Base-by-base conservation (phyloP, 208 protist genomes). In the Acanthamoeba healyi region DNA sequence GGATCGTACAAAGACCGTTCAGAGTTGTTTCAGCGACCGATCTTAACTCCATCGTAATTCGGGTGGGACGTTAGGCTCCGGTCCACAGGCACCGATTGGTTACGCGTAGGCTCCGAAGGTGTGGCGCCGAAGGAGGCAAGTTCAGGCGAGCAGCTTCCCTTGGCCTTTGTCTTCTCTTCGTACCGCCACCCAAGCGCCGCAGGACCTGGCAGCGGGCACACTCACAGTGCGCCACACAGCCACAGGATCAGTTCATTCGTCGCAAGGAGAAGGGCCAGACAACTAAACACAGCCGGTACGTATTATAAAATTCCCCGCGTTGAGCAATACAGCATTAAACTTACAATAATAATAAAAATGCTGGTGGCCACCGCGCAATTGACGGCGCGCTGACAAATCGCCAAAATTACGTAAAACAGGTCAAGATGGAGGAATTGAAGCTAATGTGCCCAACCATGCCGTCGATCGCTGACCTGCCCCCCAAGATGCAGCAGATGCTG, bases 401-500 rank as follows among this genome's bases (percentile, higher is more conserved):
- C n/a, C n/a, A n/a, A n/a, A 54, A 19, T 54, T 54, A 15, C 15
- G 49, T 54, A 19, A 6, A 19, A 54, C 15, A 54, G 49, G 4
- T 36, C 61, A 70, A 79, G 36, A 79, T 79, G 67, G 67, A 79
- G 67, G 67, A 79, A 79, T 44, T 79, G 22, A 79, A 79, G 67
- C 67, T 79, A 0, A 79, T 79, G 67, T 79, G 67, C 67, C 67
- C 67, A 17, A 44, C 34, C 36, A 79, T 79, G 67, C 67, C 67
- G 36, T 79, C 67, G 38, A 79, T 79, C 17, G 17, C 81, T 51
- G 81, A 56, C 1, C 15, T 88, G 44, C 42, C 81, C 9, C 54
- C 81, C 81, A 65, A 56, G 34, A 61, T 88, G 54, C 49, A 88
- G 54, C 49, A 88, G 81, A 63, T 88, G 81, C 81, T 88, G 32